A percentile compares a stretch with the other conserved stretches of the same genome.
These are phyloP conservation scores for Kodamaea leandrae DNA, from an alignment of 805 yeast genomes.

Conservation along the genomic window DNA sequence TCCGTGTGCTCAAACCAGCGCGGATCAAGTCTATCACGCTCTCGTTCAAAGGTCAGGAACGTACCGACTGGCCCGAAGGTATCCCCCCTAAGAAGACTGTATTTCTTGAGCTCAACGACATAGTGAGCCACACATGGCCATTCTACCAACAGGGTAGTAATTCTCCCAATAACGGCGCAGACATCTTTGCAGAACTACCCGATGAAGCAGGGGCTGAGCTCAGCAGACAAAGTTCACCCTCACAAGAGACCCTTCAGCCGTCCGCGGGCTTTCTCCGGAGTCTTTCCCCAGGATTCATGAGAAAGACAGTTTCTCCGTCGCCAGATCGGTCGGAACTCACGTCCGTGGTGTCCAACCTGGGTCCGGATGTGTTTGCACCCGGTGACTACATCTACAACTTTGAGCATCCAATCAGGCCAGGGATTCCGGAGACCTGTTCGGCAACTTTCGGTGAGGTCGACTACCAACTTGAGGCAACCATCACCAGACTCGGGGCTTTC, in stretches of 20 bases:
- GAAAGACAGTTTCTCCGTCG: slow-evolving; percentile 32
- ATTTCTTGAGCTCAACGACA: slow-evolving; percentile 59
- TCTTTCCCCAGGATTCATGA: slow-evolving; percentile 27
- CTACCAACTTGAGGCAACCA: slow-evolving; percentile 64
- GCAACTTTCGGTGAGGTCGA: slow-evolving; percentile 80
- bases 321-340: slow-evolving; percentile 13
- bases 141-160: slow-evolving; percentile 49
- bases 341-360: slow-evolving; percentile 9
- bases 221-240: slow-evolving; percentile 10
- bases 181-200: slow-evolving; percentile 35
- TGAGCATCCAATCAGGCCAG: slow-evolving; percentile 81
- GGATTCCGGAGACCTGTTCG: slow-evolving; percentile 73
- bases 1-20: slow-evolving; percentile 68
- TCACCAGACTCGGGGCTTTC: slow-evolving; percentile 83
- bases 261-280: slow-evolving; percentile 24
- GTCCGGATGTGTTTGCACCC: slow-evolving; percentile 54
- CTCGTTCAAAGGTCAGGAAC: slow-evolving; percentile 61
- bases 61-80: slow-evolving; percentile 98
- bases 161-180: slow-evolving; percentile 45
- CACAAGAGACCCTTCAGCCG: slow-evolving; percentile 2
- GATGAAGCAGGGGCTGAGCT: slow-evolving; percentile 23
- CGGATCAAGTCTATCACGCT: slow-evolving; percentile 65
- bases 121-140: slow-evolving; percentile 88
- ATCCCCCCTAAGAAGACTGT: slow-evolving; percentile 84
- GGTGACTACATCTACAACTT: slow-evolving; percentile 93